phyloP scores from a whole-genome alignment of 2,329 filamentous ascomycete species.

The Pseudocercospora macadamiae region DNA sequence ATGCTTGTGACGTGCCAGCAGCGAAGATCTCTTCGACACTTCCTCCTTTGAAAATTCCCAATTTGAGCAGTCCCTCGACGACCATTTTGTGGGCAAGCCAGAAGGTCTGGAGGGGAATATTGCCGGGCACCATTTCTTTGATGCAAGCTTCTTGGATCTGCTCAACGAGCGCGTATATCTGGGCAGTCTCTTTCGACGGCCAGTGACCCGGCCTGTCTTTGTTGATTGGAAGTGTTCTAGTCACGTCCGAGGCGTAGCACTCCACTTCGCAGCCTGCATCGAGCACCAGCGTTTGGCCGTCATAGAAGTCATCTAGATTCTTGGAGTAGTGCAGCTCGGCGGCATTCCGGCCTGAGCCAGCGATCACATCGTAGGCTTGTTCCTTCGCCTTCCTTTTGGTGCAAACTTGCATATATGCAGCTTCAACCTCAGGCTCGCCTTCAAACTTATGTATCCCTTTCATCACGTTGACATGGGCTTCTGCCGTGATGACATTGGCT shows the following conservation, averaged over 20 bases:
- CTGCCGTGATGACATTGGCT: conserved; percentile 77
- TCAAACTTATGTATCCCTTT: conserved; percentile 62
- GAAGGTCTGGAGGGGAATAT: conserved; percentile 78
- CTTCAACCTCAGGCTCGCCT: conserved; percentile 84
- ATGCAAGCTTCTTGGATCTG: conserved; percentile 84
- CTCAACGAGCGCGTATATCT: conserved; percentile 78
- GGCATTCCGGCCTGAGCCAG: conserved; percentile 79
- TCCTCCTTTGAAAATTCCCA: conserved; percentile 73
- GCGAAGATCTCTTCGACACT: conserved; percentile 47
- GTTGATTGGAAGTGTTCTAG: conserved; percentile 79
- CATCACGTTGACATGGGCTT: conserved; percentile 75
- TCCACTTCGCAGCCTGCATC: conserved; percentile 87
- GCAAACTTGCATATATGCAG: conserved; percentile 73
- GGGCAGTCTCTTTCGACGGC: conserved; percentile 65
- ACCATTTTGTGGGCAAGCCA: conserved; percentile 76
- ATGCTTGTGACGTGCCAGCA: conserved; percentile 47
- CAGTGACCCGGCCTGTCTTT: conserved; percentile 58
- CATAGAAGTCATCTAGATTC: conserved; percentile 73
- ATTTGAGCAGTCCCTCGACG: conserved; percentile 73
- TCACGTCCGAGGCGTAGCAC: conserved; percentile 88
- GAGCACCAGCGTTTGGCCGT: conserved; percentile 75
- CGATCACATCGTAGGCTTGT: conserved; percentile 89
- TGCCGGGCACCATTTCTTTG: conserved; percentile 70
- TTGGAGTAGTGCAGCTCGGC: conserved; percentile 83
- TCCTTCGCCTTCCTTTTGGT: conserved; percentile 71